These are phyloP conservation scores for Pisolithus orientalis DNA, from an alignment of 768 basidiomycete species.

Conservation along the genomic window DNA sequence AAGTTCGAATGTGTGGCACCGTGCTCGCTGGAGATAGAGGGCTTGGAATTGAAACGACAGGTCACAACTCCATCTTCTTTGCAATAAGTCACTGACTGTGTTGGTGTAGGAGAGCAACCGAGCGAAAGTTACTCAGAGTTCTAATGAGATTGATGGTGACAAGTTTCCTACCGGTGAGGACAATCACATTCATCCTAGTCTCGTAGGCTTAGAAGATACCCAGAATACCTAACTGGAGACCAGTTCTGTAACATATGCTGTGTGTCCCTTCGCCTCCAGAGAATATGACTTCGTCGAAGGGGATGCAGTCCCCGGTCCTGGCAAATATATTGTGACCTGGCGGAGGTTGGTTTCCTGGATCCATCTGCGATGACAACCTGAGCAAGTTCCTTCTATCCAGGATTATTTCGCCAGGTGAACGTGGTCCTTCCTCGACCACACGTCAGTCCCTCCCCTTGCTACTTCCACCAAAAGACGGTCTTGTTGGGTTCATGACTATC, in stretches of 20 bases:
- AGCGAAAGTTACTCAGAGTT: slow-evolving; percentile 47
- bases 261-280: slow-evolving; percentile 41
- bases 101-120: slow-evolving; percentile 34
- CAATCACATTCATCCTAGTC: not conserved
- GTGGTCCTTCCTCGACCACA: slow-evolving; percentile 43
- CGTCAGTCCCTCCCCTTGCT: slow-evolving; percentile 56
- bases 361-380: not conserved
- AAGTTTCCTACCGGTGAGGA: slow-evolving; percentile 42
- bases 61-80: slow-evolving; percentile 28
- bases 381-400: slow-evolving; percentile 26
- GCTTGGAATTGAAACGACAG: slow-evolving; percentile 38
- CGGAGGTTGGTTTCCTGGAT: slow-evolving; percentile 39
- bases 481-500: slow-evolving; percentile 60
- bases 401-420: slow-evolving; percentile 37
- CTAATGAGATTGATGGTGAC: slow-evolving; percentile 37
- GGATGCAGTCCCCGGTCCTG: slow-evolving; percentile 41
- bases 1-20: slow-evolving; percentile 50
- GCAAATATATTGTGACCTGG: slow-evolving; percentile 59
- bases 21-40: slow-evolving; percentile 49
- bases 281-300: slow-evolving; percentile 32
- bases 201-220: not conserved
- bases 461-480: slow-evolving; percentile 49
- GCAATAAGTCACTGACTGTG: not conserved
- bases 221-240: slow-evolving; percentile 64
- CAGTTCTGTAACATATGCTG: slow-evolving; percentile 53